These are phyloP conservation scores for Mortierella sp. DNA, from an alignment of 371 early-diverging fungal species.

Conservation along the genomic window DNA sequence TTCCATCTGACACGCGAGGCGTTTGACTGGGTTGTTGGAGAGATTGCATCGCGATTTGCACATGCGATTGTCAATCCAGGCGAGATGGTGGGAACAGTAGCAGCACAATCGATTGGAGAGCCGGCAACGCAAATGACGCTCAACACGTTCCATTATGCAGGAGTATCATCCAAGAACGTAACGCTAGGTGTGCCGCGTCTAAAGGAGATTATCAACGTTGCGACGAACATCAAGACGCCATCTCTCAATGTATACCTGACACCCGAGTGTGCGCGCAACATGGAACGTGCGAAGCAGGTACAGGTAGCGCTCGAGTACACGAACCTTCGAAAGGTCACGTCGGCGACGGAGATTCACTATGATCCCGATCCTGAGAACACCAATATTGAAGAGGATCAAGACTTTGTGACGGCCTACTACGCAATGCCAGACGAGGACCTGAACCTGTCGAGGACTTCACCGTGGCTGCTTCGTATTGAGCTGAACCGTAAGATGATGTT, in stretches of 20 bases:
- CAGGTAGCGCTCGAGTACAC: constrained; percentile 95
- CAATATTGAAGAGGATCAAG: constrained; percentile 91
- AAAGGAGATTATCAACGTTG: constrained; percentile 96
- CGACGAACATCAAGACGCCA: constrained; percentile 96
- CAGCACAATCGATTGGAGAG: constrained; percentile 99
- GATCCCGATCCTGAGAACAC: constrained; percentile 95
- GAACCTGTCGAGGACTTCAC: constrained; percentile 75
- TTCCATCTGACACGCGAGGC: constrained; percentile 87
- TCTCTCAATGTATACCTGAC: constrained; percentile 89
- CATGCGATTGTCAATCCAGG: constrained; percentile 94
- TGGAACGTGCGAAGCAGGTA: constrained; percentile 91
- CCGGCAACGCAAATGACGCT: constrained; percentile 99
- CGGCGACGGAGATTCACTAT: constrained; percentile 94
- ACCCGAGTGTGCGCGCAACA: constrained; percentile 77
- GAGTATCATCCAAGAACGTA: constrained; percentile 99
- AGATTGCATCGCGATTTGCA: constrained; percentile 91
- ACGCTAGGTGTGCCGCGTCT: constrained; percentile 99
- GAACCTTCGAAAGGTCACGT: constrained; percentile 86
- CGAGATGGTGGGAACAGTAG: constrained; percentile 99
- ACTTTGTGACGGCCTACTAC: constrained; percentile 93
- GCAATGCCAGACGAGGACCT: constrained; percentile 84
- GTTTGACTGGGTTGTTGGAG: constrained; percentile 96
- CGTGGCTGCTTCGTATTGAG: constrained; percentile 96
- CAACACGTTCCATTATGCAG: constrained; percentile 99
- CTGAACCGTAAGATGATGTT: constrained; percentile 90